Evolutionary conservation across 768 basidiomycete genomes (phyloP).

Genomic region (Scleroderma citrinum): DNA sequence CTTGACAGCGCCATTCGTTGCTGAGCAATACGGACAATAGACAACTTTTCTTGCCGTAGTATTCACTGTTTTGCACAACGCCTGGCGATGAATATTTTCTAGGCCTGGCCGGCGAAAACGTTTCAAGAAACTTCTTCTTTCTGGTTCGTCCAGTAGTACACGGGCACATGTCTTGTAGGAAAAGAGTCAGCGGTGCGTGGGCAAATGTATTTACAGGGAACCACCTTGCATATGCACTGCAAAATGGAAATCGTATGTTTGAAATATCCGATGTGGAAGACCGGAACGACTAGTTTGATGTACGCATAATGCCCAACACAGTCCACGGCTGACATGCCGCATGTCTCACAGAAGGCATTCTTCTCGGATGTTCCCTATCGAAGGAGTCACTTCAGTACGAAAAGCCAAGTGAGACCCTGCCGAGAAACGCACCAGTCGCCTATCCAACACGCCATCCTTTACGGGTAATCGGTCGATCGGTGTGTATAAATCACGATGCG

Average conservation of each 20-base stretch:
- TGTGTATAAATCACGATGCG: conserved; percentile 87
- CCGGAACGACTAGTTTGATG: conserved; percentile 93
- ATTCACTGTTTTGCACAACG: conserved; percentile 80
- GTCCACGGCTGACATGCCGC: conserved; percentile 84
- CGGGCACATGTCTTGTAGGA: conserved; percentile 77
- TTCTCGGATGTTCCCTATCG: conserved; percentile 91
- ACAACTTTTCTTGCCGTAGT: conserved; percentile 82
- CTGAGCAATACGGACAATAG: conserved; percentile 89
- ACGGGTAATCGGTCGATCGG: conserved; percentile 78
- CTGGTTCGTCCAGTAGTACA: conserved; percentile 82
- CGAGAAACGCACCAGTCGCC: conserved; percentile 63
- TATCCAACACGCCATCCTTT: conserved; percentile 88
- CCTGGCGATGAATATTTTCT: conserved; percentile 87
- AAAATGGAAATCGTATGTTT: conserved; percentile 90
- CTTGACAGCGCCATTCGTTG: conserved; percentile 93
- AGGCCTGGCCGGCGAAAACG: conserved; percentile 88
- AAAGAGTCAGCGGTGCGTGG: background rate
- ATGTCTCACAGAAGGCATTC: conserved; percentile 88
- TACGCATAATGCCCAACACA: conserved; percentile 99
- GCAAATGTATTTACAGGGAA: background rate
- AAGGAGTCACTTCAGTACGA: background rate
- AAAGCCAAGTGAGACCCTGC: background rate
- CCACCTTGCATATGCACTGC: conserved; percentile 95
- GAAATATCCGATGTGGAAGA: conserved; percentile 98
- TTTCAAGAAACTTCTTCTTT: conserved; percentile 77